Percentiles rank a stretch among this genome's conserved stretches.
Evolutionary conservation across 129 eudicot species (phyloP).

Genomic region (Helichrysum umbraculigerum): DNA sequence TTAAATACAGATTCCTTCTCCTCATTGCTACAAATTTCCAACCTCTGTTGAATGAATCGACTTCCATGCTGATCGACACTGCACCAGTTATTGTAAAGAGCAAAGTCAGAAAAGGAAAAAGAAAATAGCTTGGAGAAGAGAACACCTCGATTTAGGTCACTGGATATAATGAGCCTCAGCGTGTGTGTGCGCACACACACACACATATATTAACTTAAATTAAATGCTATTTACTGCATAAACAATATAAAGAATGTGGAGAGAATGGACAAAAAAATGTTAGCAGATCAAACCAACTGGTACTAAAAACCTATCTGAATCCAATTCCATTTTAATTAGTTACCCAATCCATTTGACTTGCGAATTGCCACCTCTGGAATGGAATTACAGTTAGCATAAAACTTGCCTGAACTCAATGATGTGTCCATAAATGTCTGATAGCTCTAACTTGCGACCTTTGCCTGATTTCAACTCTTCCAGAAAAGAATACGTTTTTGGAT

Average conservation of each 20-base stretch:
- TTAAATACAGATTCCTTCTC: constrained; percentile 62
- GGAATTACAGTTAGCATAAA: background rate
- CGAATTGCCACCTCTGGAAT: background rate
- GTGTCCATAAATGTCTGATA: constrained; percentile 60
- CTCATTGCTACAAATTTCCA: constrained; percentile 52
- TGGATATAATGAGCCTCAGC: background rate
- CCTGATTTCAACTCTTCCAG: constrained; percentile 74
- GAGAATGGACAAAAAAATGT: background rate
- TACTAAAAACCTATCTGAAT: background rate
- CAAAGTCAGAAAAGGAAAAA: background rate
- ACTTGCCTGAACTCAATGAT: constrained; percentile 64
- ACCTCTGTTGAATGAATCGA: constrained; percentile 76
- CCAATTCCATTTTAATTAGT: background rate
- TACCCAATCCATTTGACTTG: background rate
- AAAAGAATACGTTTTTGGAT: constrained; percentile 41
- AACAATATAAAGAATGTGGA: background rate
- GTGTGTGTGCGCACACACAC: too few species aligned
- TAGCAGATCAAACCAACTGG: background rate
- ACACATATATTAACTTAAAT: background rate
- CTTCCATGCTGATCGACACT: constrained; percentile 88
- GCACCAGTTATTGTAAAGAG: constrained; percentile 25
- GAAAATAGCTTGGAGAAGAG: too few species aligned
- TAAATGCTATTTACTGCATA: background rate
- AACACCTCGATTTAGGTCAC: too few species aligned
- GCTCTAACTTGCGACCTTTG: constrained; percentile 58